Percentiles rank a stretch among this genome's conserved stretches.
Evolutionary conservation across 306 rosid genomes (phyloP).

Genomic region (Prunus davidiana): DNA sequence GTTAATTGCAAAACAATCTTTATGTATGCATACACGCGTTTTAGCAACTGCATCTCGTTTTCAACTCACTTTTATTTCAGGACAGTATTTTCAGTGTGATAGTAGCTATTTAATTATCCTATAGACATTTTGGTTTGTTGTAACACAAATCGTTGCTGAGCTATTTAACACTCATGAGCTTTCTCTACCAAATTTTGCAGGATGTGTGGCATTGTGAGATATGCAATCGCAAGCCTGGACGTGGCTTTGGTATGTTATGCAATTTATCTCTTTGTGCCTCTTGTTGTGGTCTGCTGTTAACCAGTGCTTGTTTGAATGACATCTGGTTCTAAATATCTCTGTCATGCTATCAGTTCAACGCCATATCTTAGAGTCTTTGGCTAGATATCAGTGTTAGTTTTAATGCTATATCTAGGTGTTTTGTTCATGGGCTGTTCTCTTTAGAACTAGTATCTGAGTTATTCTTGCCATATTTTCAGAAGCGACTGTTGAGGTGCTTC

Average conservation of each 20-base stretch:
- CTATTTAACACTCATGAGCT: neutral
- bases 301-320: neutral
- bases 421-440: slow-evolving; percentile 3
- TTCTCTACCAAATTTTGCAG: slow-evolving; percentile 47
- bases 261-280: slow-evolving; percentile 9
- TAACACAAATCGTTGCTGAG: neutral
- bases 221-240: slow-evolving; percentile 97
- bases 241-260: slow-evolving; percentile 81
- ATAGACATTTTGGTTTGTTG: neutral
- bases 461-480: slow-evolving; percentile 50
- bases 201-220: slow-evolving; percentile 98
- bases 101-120: neutral
- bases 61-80: neutral
- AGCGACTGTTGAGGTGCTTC: slow-evolving; percentile 97
- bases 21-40: neutral
- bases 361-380: slow-evolving; percentile 9
- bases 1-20: neutral
- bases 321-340: neutral
- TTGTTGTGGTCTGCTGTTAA: neutral
- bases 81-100: slow-evolving; percentile 4
- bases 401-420: neutral
- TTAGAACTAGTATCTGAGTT: slow-evolving; percentile 21
- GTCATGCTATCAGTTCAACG: neutral
- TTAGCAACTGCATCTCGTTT: neutral
- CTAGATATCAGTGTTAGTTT: neutral